Conservation (phyloP, 1,284 basidiomycete genomes). For the Mycena citricolor region DNA sequence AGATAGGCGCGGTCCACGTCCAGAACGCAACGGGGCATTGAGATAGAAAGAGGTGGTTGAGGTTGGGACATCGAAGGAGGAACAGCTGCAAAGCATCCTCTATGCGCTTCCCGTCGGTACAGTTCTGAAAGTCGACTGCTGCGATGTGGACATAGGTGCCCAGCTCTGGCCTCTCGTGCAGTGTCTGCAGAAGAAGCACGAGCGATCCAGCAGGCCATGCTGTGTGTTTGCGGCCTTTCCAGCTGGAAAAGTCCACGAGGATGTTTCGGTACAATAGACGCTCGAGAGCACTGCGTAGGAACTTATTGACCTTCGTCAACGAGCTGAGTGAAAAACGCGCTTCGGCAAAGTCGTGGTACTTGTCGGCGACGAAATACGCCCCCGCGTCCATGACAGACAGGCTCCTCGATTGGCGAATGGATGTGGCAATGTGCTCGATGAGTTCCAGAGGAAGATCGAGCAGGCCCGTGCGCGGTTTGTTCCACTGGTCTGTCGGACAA, state of each 20-base stretch:
- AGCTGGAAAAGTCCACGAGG: slow-evolving; percentile 17
- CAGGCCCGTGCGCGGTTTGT: slow-evolving; percentile 21
- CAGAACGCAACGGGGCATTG: slow-evolving; percentile 31
- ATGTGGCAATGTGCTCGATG: slow-evolving; percentile 18
- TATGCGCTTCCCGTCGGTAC: too few species aligned
- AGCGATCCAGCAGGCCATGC: slow-evolving; percentile 19
- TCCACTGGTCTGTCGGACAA: slow-evolving; percentile 13
- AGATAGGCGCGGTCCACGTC: slow-evolving; percentile 22
- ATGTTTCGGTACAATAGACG: slow-evolving; percentile 21
- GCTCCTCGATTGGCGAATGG: slow-evolving; percentile 16
- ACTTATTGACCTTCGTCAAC: slow-evolving; percentile 16
- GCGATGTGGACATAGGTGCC: slow-evolving; percentile 13
- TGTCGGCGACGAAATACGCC: slow-evolving; percentile 3
- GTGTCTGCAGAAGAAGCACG: slow-evolving; percentile 18
- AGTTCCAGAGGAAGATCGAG: slow-evolving; percentile 23
- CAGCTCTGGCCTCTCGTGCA: slow-evolving; percentile 16
- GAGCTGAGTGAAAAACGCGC: slow-evolving; percentile 19
- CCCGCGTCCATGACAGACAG: slow-evolving; percentile 9
- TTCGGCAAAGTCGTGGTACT: slow-evolving; percentile 7
- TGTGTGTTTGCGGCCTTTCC: slow-evolving; percentile 21
- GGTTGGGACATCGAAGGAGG: slow-evolving; percentile 24
- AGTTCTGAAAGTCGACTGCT: too few species aligned
- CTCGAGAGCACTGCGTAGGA: slow-evolving; percentile 12
- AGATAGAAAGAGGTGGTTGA: slow-evolving; percentile 27
- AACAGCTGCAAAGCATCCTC: slow-evolving; percentile 27